A percentile compares a stretch with the other conserved stretches of the same genome.
Evolutionary conservation across 2,329 filamentous ascomycete species (phyloP).

Genomic region (Monascus ruber): DNA sequence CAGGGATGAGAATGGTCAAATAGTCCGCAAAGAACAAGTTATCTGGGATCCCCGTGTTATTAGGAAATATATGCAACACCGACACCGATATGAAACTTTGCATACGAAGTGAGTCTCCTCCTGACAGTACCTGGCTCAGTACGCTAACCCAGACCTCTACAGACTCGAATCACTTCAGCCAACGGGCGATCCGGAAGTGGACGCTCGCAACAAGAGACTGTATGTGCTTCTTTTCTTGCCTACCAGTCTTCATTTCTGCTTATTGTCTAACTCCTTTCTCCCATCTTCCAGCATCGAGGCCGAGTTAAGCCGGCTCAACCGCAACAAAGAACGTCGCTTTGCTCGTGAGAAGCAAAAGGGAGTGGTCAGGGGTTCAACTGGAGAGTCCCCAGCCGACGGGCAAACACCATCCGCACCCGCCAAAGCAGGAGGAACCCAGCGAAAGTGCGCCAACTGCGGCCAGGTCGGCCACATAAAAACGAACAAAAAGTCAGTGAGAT

Average conservation of each 20-base stretch:
- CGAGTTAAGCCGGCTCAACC: constrained; percentile 73
- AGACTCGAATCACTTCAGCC: constrained; percentile 51
- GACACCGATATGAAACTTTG: constrained; percentile 58
- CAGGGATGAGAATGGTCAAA: constrained; percentile 52
- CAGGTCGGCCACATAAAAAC: constrained; percentile 97
- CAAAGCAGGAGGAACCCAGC: constrained; percentile 55
- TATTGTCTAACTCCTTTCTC: constrained; percentile 14
- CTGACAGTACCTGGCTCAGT: background rate
- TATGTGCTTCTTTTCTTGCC: constrained; percentile 20
- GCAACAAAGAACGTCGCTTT: constrained; percentile 82
- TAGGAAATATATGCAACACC: constrained; percentile 71
- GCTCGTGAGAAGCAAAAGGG: constrained; percentile 85
- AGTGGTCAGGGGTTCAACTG: constrained; percentile 35
- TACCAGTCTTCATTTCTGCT: background rate
- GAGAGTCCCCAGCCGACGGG: constrained; percentile 32
- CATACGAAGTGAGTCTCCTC: constrained; percentile 54
- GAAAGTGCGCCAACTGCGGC: constrained; percentile 96
- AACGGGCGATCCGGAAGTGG: constrained; percentile 56
- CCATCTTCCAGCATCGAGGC: constrained; percentile 45
- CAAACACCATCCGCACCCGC: constrained; percentile 38
- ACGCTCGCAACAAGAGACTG: constrained; percentile 50
- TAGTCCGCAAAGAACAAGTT: constrained; percentile 47
- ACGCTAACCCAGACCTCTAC: constrained; percentile 4
- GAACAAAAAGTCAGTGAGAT: constrained; percentile 71
- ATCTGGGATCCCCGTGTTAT: constrained; percentile 79